Conservation (phyloP, 169 alveolate genomes). For the Perkinsus olseni region DNA sequence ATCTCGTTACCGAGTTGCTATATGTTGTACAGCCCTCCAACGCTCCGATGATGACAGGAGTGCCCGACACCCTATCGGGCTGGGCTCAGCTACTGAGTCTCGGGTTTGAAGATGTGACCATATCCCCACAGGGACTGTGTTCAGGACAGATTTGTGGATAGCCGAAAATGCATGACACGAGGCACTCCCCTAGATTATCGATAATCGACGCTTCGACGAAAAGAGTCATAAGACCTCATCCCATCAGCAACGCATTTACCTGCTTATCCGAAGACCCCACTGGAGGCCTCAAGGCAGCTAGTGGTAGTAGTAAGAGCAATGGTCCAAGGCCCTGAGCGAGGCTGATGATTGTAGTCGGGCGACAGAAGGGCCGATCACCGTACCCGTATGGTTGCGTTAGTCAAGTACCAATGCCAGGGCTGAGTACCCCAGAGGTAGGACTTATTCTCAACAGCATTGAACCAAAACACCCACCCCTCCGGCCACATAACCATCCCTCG, state of each 20-base stretch:
- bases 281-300: neutral
- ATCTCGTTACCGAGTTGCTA: no score
- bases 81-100: no score
- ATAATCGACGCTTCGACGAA: no score
- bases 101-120: no score
- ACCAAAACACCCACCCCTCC: conserved; percentile 36
- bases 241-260: neutral
- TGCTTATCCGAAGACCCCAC: neutral
- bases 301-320: neutral
- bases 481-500: conserved; percentile 44
- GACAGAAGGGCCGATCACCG: neutral
- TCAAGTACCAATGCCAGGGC: conserved; percentile 46
- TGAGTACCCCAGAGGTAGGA: conserved; percentile 41
- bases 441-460: conserved; percentile 38
- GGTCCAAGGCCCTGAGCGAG: neutral
- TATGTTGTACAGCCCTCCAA: no score
- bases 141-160: no score
- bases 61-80: no score
- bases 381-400: conserved; percentile 37
- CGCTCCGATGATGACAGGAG: no score
- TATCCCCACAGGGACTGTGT: no score
- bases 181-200: no score
- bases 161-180: no score
- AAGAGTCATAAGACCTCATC: neutral
- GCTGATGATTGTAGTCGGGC: neutral